Evolutionary conservation across 2,329 filamentous ascomycete species (phyloP).

Genomic region (Colletotrichum cuscutae): DNA sequence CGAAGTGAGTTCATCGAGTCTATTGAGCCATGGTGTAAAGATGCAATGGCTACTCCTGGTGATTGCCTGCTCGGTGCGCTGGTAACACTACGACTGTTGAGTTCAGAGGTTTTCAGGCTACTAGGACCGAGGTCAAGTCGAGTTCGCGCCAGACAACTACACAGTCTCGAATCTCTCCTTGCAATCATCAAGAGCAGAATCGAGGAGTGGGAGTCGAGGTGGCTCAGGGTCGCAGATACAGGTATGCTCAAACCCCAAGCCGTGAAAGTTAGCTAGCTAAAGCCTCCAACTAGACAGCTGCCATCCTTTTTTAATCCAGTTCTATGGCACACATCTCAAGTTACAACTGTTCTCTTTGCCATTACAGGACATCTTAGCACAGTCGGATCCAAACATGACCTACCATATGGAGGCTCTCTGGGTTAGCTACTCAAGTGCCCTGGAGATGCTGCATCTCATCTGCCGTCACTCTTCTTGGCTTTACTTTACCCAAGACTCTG

Average conservation of each 20-base stretch:
- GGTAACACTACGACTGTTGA: slow-evolving; percentile 47
- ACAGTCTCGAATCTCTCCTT: slow-evolving; percentile 40
- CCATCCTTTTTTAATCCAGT: slow-evolving; percentile 49
- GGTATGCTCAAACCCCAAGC: neutral
- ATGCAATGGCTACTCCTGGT: slow-evolving; percentile 42
- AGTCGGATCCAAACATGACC: slow-evolving; percentile 36
- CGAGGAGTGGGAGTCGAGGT: slow-evolving; percentile 39
- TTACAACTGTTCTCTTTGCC: slow-evolving; percentile 49
- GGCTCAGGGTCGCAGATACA: slow-evolving; percentile 31
- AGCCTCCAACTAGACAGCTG: slow-evolving; percentile 34
- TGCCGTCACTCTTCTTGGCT: slow-evolving; percentile 43
- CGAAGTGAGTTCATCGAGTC: slow-evolving; percentile 48
- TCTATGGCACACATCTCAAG: slow-evolving; percentile 50
- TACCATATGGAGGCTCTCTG: slow-evolving; percentile 44
- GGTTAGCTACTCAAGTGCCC: slow-evolving; percentile 44
- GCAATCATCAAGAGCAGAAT: slow-evolving; percentile 38
- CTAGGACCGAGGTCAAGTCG: slow-evolving; percentile 36
- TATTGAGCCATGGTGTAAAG: slow-evolving; percentile 47
- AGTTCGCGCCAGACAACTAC: slow-evolving; percentile 27
- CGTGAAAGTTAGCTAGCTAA: neutral
- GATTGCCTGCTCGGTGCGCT: slow-evolving; percentile 50
- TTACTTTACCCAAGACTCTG: slow-evolving; percentile 52
- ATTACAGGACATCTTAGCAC: slow-evolving; percentile 44
- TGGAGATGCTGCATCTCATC: slow-evolving; percentile 45
- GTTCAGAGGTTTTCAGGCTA: slow-evolving; percentile 45